These are phyloP conservation scores for Atkinsonella texensis DNA, from an alignment of 2,329 filamentous ascomycete species.

Conservation along the genomic window DNA sequence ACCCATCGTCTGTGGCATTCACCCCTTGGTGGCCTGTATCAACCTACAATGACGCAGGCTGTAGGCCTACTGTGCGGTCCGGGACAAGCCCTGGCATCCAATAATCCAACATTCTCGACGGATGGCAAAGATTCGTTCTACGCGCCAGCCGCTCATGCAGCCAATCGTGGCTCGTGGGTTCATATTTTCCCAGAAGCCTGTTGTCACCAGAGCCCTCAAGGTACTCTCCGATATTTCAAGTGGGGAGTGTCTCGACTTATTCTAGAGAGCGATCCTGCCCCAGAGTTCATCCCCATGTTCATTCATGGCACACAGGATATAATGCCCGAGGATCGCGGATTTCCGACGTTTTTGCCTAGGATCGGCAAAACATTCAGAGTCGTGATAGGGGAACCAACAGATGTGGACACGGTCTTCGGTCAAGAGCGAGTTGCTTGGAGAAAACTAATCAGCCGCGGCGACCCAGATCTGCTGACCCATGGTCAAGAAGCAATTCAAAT, in stretches of 20 bases:
- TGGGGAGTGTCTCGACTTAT: slow-evolving; percentile 91
- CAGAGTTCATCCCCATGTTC: slow-evolving; percentile 87
- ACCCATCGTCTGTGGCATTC: slow-evolving; percentile 76
- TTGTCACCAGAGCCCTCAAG: slow-evolving; percentile 73
- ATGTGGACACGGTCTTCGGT: slow-evolving; percentile 64
- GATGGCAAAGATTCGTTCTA: slow-evolving; percentile 53
- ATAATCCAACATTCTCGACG: slow-evolving; percentile 46
- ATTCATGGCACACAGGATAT: slow-evolving; percentile 79
- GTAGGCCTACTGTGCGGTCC: slow-evolving; percentile 65
- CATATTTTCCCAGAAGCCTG: slow-evolving; percentile 95
- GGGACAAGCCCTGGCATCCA: slow-evolving; percentile 35
- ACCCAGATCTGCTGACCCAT: slow-evolving; percentile 32
- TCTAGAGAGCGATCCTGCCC: slow-evolving; percentile 75
- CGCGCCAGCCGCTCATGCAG: slow-evolving; percentile 59
- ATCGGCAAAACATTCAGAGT: slow-evolving; percentile 58
- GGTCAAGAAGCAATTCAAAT: slow-evolving; percentile 53
- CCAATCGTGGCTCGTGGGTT: slow-evolving; percentile 68
- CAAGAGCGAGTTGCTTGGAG: slow-evolving; percentile 67
- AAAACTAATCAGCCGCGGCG: slow-evolving; percentile 41
- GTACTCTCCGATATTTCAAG: slow-evolving; percentile 90
- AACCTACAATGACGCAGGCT: slow-evolving; percentile 77
- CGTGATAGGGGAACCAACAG: slow-evolving; percentile 67
- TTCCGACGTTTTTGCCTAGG: slow-evolving; percentile 71
- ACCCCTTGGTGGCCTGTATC: slow-evolving; percentile 70
- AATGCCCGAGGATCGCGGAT: slow-evolving; percentile 74